phyloP scores from a whole-genome alignment of 805 yeast species.

The Citeromyces matritensis region DNA sequence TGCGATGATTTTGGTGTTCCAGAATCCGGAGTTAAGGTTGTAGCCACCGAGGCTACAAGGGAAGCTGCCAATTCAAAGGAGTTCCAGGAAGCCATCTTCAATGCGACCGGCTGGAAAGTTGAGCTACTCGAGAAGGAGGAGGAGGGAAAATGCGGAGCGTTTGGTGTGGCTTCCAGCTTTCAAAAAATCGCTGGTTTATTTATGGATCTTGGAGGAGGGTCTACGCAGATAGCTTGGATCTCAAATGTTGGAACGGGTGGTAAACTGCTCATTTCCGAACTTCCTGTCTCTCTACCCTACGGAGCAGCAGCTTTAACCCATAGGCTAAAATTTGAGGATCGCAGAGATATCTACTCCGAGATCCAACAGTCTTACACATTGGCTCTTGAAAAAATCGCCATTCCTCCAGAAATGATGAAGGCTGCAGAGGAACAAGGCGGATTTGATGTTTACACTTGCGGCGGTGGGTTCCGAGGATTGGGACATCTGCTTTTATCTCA shows the following conservation, averaged over 20 bases:
- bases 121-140: constrained; percentile 42
- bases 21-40: constrained; percentile 40
- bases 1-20: constrained; percentile 67
- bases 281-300: constrained; percentile 53
- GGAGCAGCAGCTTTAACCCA: constrained; percentile 60
- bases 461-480: constrained; percentile 62
- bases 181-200: constrained; percentile 51
- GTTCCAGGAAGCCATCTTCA: constrained; percentile 36
- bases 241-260: constrained; percentile 39
- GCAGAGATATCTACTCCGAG: constrained; percentile 32
- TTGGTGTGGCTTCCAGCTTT: constrained; percentile 64
- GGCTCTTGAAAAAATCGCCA: constrained; percentile 32
- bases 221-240: constrained; percentile 59
- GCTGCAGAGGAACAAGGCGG: constrained; percentile 45
- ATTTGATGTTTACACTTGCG: constrained; percentile 48
- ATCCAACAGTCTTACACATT: constrained; percentile 32
- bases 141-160: constrained; percentile 55
- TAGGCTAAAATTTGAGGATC: constrained; percentile 34
- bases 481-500: constrained; percentile 41
- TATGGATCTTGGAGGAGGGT: constrained; percentile 65
- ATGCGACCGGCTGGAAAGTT: constrained; percentile 56
- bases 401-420: constrained; percentile 34
- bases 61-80: constrained; percentile 51
- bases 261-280: constrained; percentile 23
- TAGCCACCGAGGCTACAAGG: constrained; percentile 65